Percentiles rank a stretch among this genome's conserved stretches.
Conservation (phyloP, 176 grass and related monocot species). For the Zizania latifolia region DNA sequence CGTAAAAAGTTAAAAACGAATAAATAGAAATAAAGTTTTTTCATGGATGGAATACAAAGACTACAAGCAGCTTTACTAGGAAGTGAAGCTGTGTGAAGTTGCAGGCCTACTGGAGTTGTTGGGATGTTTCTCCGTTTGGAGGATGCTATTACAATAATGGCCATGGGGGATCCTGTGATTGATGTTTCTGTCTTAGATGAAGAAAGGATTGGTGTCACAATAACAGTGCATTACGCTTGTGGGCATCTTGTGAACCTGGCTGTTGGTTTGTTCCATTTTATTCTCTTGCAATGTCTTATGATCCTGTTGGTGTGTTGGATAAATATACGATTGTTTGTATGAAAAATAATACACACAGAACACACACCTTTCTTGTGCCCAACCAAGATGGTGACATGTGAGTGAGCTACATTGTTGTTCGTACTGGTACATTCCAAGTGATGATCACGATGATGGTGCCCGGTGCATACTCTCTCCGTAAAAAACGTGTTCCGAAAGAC, state of each 20-base stretch:
- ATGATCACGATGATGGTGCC: no score
- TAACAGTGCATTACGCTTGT: background rate
- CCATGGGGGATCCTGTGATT: background rate
- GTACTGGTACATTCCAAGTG: background rate
- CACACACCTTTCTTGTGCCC: background rate
- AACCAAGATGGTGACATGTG: slow-evolving; percentile 22
- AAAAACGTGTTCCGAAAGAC: no score
- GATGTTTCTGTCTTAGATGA: background rate
- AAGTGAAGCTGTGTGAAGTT: slow-evolving; percentile 8
- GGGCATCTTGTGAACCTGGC: slow-evolving; percentile 32
- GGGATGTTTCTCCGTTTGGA: slow-evolving; percentile 16
- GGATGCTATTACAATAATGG: background rate
- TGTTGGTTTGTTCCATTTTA: slow-evolving; percentile 45
- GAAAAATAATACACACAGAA: background rate
- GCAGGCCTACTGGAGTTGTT: background rate
- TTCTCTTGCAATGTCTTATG: background rate
- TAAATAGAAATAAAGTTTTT: no score
- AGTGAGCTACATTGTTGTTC: background rate
- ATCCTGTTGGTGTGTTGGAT: background rate
- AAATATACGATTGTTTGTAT: background rate
- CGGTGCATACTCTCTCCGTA: no score
- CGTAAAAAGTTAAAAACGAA: no score
- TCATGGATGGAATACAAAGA: no score
- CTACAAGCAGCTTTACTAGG: no score
- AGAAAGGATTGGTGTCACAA: background rate